phyloP scores from a whole-genome alignment of 371 early-diverging fungal species.

The Phascolomyces articulosus region DNA sequence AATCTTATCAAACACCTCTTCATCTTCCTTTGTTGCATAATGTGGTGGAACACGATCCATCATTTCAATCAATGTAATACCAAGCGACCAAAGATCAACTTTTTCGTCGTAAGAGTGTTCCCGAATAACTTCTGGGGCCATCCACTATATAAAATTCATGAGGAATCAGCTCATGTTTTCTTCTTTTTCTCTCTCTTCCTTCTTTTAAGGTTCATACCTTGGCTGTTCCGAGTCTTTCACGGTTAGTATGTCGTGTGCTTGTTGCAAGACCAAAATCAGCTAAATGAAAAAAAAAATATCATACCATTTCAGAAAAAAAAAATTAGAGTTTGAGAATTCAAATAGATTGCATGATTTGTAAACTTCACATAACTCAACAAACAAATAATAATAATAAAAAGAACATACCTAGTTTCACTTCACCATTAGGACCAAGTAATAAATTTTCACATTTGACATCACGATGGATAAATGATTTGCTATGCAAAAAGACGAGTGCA shows the following conservation, averaged over 20 bases:
- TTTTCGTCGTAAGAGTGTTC: conserved; percentile 44
- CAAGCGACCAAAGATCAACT: conserved; percentile 53
- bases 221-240: conserved; percentile 50
- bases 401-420: conserved; percentile 39
- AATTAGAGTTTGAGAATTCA: no score
- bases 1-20: conserved; percentile 37
- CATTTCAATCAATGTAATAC: conserved; percentile 57
- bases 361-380: no score
- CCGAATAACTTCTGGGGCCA: conserved; percentile 56
- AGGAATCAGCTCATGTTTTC: background rate
- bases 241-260: conserved; percentile 33
- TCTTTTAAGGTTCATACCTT: no score
- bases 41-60: conserved; percentile 60
- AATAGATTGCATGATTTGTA: no score
- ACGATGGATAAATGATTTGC: conserved; percentile 51
- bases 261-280: conserved; percentile 57
- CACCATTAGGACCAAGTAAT: conserved; percentile 42
- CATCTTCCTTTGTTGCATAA: conserved; percentile 41
- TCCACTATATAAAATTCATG: conserved; percentile 44
- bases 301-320: background rate
- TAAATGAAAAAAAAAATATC: background rate
- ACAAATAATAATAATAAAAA: background rate
- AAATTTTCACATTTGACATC: conserved; percentile 57
- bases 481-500: conserved; percentile 40
- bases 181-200: no score